Evolutionary conservation across 805 yeast species (phyloP), one percentile per base, ranked within the genome.

Genomic region (Suhomyces kilbournensis): DNA sequence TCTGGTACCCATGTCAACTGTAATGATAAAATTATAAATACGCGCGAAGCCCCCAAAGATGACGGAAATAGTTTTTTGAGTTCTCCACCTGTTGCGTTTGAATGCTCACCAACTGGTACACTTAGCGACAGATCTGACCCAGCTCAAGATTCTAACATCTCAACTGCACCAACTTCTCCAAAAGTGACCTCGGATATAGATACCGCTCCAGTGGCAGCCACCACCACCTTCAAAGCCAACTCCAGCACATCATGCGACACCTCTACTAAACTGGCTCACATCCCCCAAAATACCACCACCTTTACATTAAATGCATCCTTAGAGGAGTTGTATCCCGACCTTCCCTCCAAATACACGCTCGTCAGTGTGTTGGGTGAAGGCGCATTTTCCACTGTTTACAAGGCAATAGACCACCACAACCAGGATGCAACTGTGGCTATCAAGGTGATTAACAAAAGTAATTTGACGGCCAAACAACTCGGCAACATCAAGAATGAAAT

Each of bases 371-470:
- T 87, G 15, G 93, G 94, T 0, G 92, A 87, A 63, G 98, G 98
- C 7, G 97, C 97, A 0, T 92, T 93, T 65, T 89, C 96, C 2
- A 78, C 81, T 10, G 98, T 93, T 4, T 89, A 84, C 72, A 84
- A 80, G 63, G 96, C 96, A 0, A 64, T 73, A 14, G 85, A 85
- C 59, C 57, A 69, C 3, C 58, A 58, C 9, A 64, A 75, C 5
- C 66, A 70, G 30, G 67, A 78, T 47, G 68, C 70, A 35, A 53
- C 60, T 7, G 85, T 89, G 14, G 97, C 97, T 10, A 81, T 90
- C 61, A 90, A 90, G 62, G 80, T 88, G 53, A 88, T 90, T 44
- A 78, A 81, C 59, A 90, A 90, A 64, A 68, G 70, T 44, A 76
- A 78, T 49, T 72, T 86, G 76, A 72, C 76, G 48, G 53, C 63